Percentiles rank a stretch among this genome's conserved stretches.
phyloP scores from a whole-genome alignment of 2,329 filamentous ascomycete genomes.

The Parastagonospora avenae region DNA sequence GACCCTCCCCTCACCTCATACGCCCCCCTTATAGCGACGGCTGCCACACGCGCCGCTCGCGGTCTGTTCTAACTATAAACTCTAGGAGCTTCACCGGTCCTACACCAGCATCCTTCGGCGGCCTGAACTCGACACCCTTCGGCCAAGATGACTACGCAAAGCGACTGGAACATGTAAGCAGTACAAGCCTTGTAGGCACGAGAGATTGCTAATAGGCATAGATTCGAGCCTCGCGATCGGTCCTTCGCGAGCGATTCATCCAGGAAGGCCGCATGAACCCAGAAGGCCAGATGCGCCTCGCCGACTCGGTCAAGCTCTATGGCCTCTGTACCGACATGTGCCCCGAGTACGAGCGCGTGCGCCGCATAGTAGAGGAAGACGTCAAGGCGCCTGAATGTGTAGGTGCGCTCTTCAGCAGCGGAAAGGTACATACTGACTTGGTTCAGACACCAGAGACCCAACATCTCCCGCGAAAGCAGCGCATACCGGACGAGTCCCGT shows the following conservation, averaged over 20 bases:
- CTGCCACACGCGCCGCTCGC: constrained; percentile 21
- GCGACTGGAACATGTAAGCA: constrained; percentile 33
- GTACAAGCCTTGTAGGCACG: background rate
- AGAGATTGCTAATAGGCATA: constrained; percentile 17
- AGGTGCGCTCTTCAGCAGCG: constrained; percentile 13
- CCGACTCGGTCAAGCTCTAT: constrained; percentile 65
- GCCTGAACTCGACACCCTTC: constrained; percentile 28
- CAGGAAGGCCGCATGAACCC: constrained; percentile 52
- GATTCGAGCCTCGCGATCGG: constrained; percentile 49
- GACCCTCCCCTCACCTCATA: background rate
- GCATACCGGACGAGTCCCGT: constrained; percentile 54
- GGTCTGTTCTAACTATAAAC: constrained; percentile 25
- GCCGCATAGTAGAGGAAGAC: constrained; percentile 66
- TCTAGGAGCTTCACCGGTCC: constrained; percentile 12
- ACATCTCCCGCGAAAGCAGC: constrained; percentile 35
- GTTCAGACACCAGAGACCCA: constrained; percentile 38
- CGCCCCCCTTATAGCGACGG: constrained; percentile 7
- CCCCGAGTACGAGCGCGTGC: constrained; percentile 66
- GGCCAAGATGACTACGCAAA: constrained; percentile 28
- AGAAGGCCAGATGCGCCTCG: constrained; percentile 61
- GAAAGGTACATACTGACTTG: background rate
- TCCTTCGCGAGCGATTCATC: constrained; percentile 47
- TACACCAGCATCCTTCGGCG: constrained; percentile 4
- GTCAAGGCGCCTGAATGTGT: constrained; percentile 66
- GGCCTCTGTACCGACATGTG: constrained; percentile 69